Evolutionary conservation across 345 rosid genomes (phyloP), one percentile per base, ranked within the genome.

Genomic region (Rhodamnia argentea): DNA sequence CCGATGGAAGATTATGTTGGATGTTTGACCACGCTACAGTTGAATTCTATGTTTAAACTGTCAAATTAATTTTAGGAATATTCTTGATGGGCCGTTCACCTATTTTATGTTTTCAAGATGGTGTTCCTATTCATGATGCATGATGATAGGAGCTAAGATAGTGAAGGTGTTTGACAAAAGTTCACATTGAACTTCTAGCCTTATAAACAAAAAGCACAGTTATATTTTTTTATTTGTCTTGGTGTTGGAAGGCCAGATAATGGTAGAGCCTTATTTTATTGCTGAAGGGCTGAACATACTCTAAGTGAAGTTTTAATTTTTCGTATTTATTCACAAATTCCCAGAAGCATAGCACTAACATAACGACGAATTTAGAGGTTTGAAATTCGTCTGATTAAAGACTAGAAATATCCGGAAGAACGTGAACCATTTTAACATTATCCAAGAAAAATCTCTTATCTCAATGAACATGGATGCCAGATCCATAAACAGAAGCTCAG

Each of bases 161-260:
- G 56, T 64, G 83, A 85, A 87, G 85, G 70, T 85, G 86, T 87
- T 85, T 84, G 88, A 70, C 53, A 87, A 26, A 84, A 82, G 86
- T 88, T 53, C 88, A 26, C 62, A 84, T 51, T 54, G 83, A 74
- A 83, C 20, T 62, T 29, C 42, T 4, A 37, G 76, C 37, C 84
- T 56, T 60, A 37, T 51, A 23, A 40, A 59, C 42, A 44, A 52
- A 70, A 50, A 15, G 52, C 27, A 50, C 40, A 51, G 26, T 24
- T 54, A 47, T 40, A 22, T 52, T 26, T 40, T 29, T 75, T 37
- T 51, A 23, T 22, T 14, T 29, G 24, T 56, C 81, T n/a, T 20
- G 12, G 7, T 26, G 29, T 56, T 44, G 52, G 81, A 29, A 44
- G 51, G 32, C 52, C 53, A 81, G 20, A 40, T 55, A 52, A 52